These are phyloP conservation scores for Chlamydomonas sphaeroides DNA, from an alignment of 139 green algal species.

Conservation along the genomic window DNA sequence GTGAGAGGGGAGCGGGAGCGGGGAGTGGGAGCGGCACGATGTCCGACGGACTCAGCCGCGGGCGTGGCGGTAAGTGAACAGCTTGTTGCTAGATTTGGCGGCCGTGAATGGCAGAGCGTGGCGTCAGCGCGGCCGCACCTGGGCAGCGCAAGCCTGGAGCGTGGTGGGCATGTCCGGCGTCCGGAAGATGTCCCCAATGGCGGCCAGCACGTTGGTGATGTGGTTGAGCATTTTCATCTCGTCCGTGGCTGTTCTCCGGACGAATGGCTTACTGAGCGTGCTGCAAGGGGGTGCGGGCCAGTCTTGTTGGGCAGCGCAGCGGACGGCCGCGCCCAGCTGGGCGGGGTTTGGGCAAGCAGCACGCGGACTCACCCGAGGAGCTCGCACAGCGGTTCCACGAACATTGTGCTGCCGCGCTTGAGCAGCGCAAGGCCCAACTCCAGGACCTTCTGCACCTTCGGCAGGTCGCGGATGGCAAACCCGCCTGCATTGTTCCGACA, in stretches of 20 bases:
- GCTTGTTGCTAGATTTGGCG: too few relatives aligned
- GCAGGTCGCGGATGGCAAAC: conserved; percentile 54
- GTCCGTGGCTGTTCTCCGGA: conserved; percentile 24
- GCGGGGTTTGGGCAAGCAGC: too few relatives aligned
- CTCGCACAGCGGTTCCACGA: conserved; percentile 43
- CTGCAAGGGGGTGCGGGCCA: conserved; percentile 2
- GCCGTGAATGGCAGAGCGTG: too few relatives aligned
- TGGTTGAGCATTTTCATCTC: conserved; percentile 44
- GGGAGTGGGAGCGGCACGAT: too few relatives aligned
- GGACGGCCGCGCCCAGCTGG: too few relatives aligned
- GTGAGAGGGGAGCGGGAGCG: too few relatives aligned
- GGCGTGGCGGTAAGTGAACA: too few relatives aligned
- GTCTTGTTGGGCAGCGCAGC: too few relatives aligned
- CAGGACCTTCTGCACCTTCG: conserved; percentile 53
- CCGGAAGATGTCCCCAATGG: conserved; percentile 22
- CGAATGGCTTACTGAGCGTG: conserved; percentile 16
- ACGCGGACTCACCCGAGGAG: conserved; percentile 43
- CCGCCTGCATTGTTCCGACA: conserved; percentile 28
- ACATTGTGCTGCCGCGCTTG: background rate
- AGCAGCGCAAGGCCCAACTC: conserved; percentile 52
- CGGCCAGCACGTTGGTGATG: conserved; percentile 16
- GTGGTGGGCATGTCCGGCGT: background rate
- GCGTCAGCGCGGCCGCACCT: conserved; percentile 16
- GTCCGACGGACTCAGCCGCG: too few relatives aligned
- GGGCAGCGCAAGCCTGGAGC: background rate